Evolutionary conservation across 2,329 filamentous ascomycete genomes (phyloP).

Genomic region (Xylariaceae sp.): DNA sequence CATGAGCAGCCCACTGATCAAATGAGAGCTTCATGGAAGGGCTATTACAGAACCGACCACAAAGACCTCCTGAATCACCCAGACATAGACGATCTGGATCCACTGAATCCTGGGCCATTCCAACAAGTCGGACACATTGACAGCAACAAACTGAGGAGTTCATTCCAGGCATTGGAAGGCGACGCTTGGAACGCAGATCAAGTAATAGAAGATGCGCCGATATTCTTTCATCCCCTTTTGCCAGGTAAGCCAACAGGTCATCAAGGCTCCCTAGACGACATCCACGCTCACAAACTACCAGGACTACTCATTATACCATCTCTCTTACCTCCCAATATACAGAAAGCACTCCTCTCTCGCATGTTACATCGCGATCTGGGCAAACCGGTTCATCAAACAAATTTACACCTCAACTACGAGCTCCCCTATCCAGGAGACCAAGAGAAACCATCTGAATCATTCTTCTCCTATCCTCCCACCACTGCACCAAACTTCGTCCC

Average conservation of each 20-base stretch:
- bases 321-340: constrained; percentile 65
- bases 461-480: constrained; percentile 49
- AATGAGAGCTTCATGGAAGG: constrained; percentile 71
- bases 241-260: constrained; percentile 55
- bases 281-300: constrained; percentile 30
- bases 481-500: constrained; percentile 57
- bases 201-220: constrained; percentile 35
- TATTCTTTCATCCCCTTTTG: constrained; percentile 63
- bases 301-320: constrained; percentile 76
- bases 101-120: constrained; percentile 39
- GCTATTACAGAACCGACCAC: constrained; percentile 58
- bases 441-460: no score
- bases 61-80: constrained; percentile 47
- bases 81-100: constrained; percentile 51
- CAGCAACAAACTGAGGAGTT: constrained; percentile 35
- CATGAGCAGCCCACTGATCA: constrained; percentile 71
- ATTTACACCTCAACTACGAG: constrained; percentile 79
- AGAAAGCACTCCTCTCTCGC: constrained; percentile 65
- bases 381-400: constrained; percentile 73
- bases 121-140: constrained; percentile 40
- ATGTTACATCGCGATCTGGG: constrained; percentile 75
- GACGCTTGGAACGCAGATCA: constrained; percentile 25
- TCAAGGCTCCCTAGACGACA: background rate
- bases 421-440: constrained; percentile 51
- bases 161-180: constrained; percentile 39